Percentiles rank a stretch among this genome's conserved stretches.
Conservation (phyloP, 371 early-diverging fungal genomes). For the Mucor mucedo region DNA sequence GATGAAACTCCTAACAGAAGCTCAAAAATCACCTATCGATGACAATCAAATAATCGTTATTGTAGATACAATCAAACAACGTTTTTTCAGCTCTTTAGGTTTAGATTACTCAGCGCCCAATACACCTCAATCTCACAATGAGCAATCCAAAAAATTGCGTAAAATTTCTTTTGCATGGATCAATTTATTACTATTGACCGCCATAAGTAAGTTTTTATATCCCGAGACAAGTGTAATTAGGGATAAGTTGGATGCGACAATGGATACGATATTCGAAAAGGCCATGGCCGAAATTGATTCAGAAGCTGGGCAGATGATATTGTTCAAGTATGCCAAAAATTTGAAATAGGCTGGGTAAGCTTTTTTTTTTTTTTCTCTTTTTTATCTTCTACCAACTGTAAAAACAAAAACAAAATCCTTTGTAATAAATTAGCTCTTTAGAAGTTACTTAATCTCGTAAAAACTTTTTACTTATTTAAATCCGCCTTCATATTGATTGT, state of each 20-base stretch:
- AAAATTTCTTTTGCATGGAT: slow-evolving; percentile 39
- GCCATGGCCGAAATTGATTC: slow-evolving; percentile 25
- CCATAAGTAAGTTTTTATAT: slow-evolving; percentile 30
- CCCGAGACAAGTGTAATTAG: slow-evolving; percentile 9
- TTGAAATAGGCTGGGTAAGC: background rate
- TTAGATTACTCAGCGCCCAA: background rate
- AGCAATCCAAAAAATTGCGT: background rate
- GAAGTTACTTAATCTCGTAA: too few relatives aligned
- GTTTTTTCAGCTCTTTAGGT: background rate
- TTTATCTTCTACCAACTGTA: too few relatives aligned
- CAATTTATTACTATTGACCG: slow-evolving; percentile 36
- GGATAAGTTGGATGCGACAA: slow-evolving; percentile 11
- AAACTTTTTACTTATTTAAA: too few relatives aligned
- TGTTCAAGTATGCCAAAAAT: slow-evolving; percentile 30
- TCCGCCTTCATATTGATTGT: too few relatives aligned
- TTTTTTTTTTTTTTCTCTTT: background rate
- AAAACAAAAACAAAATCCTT: too few relatives aligned
- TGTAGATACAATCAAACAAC: background rate
- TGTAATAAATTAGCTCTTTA: too few relatives aligned
- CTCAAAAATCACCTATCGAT: background rate
- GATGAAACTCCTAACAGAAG: background rate
- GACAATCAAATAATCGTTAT: background rate
- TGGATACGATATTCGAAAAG: slow-evolving; percentile 13
- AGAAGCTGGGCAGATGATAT: slow-evolving; percentile 27
- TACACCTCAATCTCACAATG: too few relatives aligned